Base-by-base conservation (phyloP, 1,284 basidiomycete species). In the Fereydounia khargensis region DNA sequence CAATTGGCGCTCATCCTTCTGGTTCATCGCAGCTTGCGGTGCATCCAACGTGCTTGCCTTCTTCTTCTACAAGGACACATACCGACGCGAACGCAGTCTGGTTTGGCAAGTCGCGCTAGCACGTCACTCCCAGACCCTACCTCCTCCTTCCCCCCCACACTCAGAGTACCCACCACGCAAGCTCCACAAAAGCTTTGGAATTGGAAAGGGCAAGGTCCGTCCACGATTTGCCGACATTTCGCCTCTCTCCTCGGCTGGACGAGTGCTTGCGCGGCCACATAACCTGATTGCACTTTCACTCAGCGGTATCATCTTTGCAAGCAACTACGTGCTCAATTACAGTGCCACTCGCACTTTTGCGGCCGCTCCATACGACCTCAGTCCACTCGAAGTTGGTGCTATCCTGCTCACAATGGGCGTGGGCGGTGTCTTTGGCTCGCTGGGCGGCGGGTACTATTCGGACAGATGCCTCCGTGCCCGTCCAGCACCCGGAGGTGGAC, bases 371-470 rank as follows among this genome's bases (percentile, higher is more conserved):
- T 51, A 55, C 38, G 28, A 34, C 34, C 44, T 35, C 39, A 33
- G 32, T 6, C 47, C 47, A 3, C 37, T 57, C 25, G 21, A 36
- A 3, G 46, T 58, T n/a, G 54, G 54, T n/a, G 22, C 38, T n/a
- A 33, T 58, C 9, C 35, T 58, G 6, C 39, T 58, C n/a, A 19
- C 36, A 13, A 25, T 58, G 7, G 54, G 54, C 20, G 40, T 33
- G 10, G 87, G 88, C 6, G 83, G 81, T 55, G 79, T 89, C 23
- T 67, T 78, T 2, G 89, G 89, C 3, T 86, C 84, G 49, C 57
- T 90, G 7, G 56, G 86, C 0, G 89, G 89, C 8, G 89, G 90
- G 0, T 79, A 84, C 8, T 88, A 84, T 78, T 88, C 86, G 1
- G 90, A 92, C 73, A 73, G 78, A 33, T 79, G 84, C 25, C 79